Evolutionary conservation across 192 early-diverging fungal species (phyloP), one percentile per base, ranked within the genome.

Genomic region (Fimicolochytrium jonesii): DNA sequence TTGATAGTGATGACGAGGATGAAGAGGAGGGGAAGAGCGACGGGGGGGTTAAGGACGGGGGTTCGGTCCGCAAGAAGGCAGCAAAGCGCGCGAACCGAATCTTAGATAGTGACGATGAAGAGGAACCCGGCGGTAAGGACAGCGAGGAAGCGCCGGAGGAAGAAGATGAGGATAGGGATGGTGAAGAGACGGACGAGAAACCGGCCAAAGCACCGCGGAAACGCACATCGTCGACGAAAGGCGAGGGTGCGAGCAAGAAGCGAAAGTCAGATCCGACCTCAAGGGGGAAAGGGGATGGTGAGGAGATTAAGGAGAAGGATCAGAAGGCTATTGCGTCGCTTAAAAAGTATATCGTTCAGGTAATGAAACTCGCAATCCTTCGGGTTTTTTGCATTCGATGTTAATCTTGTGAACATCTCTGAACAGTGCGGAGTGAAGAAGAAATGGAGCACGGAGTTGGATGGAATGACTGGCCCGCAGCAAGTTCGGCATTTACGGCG

Each of bases 401-500:
- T 39, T 39, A 39, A 39, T 11, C 7, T 7, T 11, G 17, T 11
- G 17, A 39, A 39, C 7, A 17, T 39, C 17, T 39, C 37, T 39
- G 37, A 39, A 11, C 50, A 55, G 53, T 55, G 53, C 18, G 53
- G 53, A 34, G 53, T 55, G 10, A 55, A 33, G 3, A 55, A 55
- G 18, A 2, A 26, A n/a, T 6, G 29, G 29, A 34, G 10, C n/a
- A 55, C 33, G 25, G 53, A 55, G 53, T 34, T 55, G 13, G 53
- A 35, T 3, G 53, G 32, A 6, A 15, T 55, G 13, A n/a, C 31
- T 36, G 53, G 53, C 4, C 17, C 17, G 18, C 18, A 15, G 2
- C 29, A 34, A 30, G 36, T 55, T 2, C 31, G 36, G n/a, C 32
- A 37, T 36, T 6, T 55, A 5, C 2, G 18, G 6, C 33, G 18